Percentiles rank a stretch among this genome's conserved stretches.
phyloP scores from a whole-genome alignment of 2,329 filamentous ascomycete genomes.

The Exophiala mesophila region DNA sequence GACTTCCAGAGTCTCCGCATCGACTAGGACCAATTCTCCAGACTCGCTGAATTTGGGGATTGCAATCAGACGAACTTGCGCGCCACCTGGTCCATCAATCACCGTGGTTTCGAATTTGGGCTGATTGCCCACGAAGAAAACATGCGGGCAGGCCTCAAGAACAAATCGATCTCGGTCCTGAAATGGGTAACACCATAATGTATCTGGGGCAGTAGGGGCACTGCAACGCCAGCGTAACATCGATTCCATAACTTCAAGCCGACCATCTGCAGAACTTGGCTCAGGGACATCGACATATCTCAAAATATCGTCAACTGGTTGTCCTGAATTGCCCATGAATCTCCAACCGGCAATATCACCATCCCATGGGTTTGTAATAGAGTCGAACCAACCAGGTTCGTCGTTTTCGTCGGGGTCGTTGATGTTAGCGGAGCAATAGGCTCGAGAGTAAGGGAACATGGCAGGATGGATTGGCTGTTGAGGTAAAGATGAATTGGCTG shows the following conservation, averaged over 20 bases:
- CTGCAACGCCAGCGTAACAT: slow-evolving; percentile 89
- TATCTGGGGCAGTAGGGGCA: slow-evolving; percentile 93
- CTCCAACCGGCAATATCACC: slow-evolving; percentile 87
- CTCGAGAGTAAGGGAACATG: slow-evolving; percentile 74
- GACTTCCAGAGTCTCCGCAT: slow-evolving; percentile 77
- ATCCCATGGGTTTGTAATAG: slow-evolving; percentile 89
- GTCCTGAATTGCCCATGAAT: slow-evolving; percentile 78
- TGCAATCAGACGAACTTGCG: slow-evolving; percentile 71
- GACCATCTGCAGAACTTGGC: slow-evolving; percentile 41
- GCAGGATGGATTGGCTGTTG: slow-evolving; percentile 91
- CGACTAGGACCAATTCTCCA: slow-evolving; percentile 74
- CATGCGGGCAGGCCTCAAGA: slow-evolving; percentile 75
- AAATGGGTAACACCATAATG: slow-evolving; percentile 95
- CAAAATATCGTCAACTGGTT: slow-evolving; percentile 89
- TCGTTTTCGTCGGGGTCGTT: slow-evolving; percentile 31
- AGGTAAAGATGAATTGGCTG: slow-evolving; percentile 81
- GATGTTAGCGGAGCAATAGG: slow-evolving; percentile 55
- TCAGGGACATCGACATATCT: slow-evolving; percentile 67
- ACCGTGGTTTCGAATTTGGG: slow-evolving; percentile 68
- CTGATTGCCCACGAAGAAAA: slow-evolving; percentile 87
- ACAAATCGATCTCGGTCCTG: slow-evolving; percentile 91
- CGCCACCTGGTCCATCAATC: slow-evolving; percentile 59
- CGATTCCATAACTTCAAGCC: slow-evolving; percentile 86
- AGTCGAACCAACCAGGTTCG: slow-evolving; percentile 72
- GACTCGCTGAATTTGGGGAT: slow-evolving; percentile 77